A percentile compares a stretch with the other conserved stretches of the same genome.
Evolutionary conservation across 2,329 filamentous ascomycete species (phyloP).

Genomic region (Teratosphaeria zuluensis): DNA sequence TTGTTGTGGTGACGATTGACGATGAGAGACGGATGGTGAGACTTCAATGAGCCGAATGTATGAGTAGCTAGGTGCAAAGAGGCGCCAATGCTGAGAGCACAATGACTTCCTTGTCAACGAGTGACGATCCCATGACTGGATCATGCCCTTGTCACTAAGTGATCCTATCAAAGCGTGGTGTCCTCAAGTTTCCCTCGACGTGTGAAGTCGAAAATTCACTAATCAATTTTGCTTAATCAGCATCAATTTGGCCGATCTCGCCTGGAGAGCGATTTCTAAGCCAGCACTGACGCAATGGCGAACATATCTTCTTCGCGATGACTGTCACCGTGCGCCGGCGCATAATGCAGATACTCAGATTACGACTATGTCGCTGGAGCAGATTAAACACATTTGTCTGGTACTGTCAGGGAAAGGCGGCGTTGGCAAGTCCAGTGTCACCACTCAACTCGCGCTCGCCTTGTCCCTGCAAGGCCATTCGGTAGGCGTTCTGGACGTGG

Average conservation of each 20-base stretch:
- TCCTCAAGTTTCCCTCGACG: not conserved
- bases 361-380: slow-evolving; percentile 2
- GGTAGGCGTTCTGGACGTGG: slow-evolving; percentile 90
- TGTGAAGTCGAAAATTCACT: not conserved
- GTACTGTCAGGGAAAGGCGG: slow-evolving; percentile 95
- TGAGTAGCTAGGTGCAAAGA: too few relatives aligned
- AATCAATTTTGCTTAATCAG: not conserved
- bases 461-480: slow-evolving; percentile 76
- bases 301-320: not conserved
- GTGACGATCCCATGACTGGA: too few relatives aligned
- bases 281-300: not conserved
- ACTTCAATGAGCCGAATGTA: not conserved
- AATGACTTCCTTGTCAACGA: too few relatives aligned
- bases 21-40: not conserved
- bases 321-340: not conserved
- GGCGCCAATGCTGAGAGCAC: too few relatives aligned
- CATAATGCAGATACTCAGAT: not conserved
- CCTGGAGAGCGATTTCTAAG: not conserved
- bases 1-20: not conserved
- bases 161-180: not conserved
- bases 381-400: slow-evolving; percentile 32
- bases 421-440: slow-evolving; percentile 96
- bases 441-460: slow-evolving; percentile 85
- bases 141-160: not conserved
- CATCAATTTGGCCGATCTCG: not conserved